phyloP scores from a whole-genome alignment of 2,329 filamentous ascomycete species.

The Epicoccum nigrum region DNA sequence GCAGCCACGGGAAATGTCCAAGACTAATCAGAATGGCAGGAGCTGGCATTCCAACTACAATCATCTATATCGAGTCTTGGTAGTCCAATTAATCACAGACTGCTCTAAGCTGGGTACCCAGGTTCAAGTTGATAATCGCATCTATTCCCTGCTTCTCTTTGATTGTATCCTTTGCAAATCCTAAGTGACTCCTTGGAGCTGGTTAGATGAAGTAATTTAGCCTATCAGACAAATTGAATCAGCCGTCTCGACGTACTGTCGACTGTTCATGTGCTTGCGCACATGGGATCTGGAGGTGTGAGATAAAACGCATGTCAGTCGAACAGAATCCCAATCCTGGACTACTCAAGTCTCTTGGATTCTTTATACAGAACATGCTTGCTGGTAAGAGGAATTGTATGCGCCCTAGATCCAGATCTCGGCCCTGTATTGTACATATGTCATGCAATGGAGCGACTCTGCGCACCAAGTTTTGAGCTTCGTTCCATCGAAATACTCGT shows the following conservation, averaged over 20 bases:
- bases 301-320: not conserved
- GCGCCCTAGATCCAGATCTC: conserved; percentile 13
- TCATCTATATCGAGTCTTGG: no score
- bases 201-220: no score
- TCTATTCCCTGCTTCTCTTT: no score
- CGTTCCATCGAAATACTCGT: not conserved
- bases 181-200: not conserved
- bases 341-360: not conserved
- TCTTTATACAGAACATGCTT: conserved; percentile 11
- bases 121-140: no score
- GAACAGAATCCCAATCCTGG: not conserved
- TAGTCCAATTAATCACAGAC: no score
- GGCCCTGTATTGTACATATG: conserved; percentile 22
- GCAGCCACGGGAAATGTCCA: no score
- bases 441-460: conserved; percentile 9
- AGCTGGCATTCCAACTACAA: no score
- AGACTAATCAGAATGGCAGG: no score
- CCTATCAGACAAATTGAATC: no score
- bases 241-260: not conserved
- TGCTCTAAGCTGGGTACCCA: no score
- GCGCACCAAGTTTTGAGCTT: not conserved
- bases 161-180: no score
- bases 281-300: not conserved
- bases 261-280: not conserved
- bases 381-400: conserved; percentile 16